Base-by-base conservation (phyloP, 2,329 filamentous ascomycete genomes). In the Aspergillus fumigatus region DNA sequence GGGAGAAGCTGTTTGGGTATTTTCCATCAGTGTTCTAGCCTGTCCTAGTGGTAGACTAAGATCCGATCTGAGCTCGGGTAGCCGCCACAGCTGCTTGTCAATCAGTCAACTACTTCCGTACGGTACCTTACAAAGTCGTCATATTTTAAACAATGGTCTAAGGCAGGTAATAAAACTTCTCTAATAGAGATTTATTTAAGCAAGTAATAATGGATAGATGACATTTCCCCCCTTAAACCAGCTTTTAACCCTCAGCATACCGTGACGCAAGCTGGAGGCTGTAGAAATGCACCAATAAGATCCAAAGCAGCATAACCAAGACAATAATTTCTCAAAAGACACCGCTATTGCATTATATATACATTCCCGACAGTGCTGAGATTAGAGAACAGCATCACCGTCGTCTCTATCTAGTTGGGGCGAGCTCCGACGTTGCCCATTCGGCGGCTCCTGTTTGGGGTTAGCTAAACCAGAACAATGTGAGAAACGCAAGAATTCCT, bases 321-420 rank as follows among this genome's bases (percentile, higher is more conserved):
- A 53, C 19, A 59, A 57, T 55, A 45, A 54, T 52, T 53, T 50
- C 59, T 47, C 59, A 59, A 53, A 53, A 55, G 54, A 55, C 51
- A 61, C 56, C 32, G 41, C 53, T 60, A 63, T 48, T 52, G 64
- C 63, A 64, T 65, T 72, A 72, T 73, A 71, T 72, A 63, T 71
- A 73, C 70, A 73, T 63, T 64, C 64, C 59, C 60, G 53, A 61
- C 51, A 57, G 53, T 55, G 53, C 50, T 43, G 60, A 55, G 48
- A 45, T 8, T 51, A 62, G 38, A 61, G 56, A 49, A 51, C 26
- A 55, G 29, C 50, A 48, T 51, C 55, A 56, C 41, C 23, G n/a
- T 35, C 51, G 61, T 53, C 49, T 50, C 23, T 67, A 67, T 58
- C 52, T 67, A 67, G 53, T 60, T 63, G 49, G 58, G 27, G 51